These are phyloP conservation scores for Lentinula aciculospora DNA, from an alignment of 768 basidiomycete species.

Conservation along the genomic window DNA sequence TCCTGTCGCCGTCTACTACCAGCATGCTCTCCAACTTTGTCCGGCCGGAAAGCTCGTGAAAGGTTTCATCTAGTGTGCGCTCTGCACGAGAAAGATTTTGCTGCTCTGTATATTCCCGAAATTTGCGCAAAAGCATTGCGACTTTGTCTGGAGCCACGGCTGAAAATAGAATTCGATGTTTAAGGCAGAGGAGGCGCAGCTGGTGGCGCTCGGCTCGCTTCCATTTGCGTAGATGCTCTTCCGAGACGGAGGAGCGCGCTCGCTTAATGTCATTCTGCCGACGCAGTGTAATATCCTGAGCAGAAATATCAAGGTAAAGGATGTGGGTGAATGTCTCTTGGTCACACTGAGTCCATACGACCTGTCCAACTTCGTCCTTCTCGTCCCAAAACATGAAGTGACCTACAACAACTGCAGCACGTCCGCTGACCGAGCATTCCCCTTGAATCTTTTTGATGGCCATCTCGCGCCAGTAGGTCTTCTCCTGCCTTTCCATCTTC, in stretches of 20 bases:
- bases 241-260: conserved; percentile 11
- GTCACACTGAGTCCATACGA: conserved; percentile 15
- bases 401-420: conserved; percentile 16
- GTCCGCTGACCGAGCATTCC: conserved; percentile 11
- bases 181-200: conserved; percentile 16
- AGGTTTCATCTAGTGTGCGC: conserved; percentile 11
- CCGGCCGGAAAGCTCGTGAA: conserved; percentile 3
- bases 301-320: conserved; percentile 15
- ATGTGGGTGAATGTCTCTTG: conserved; percentile 15
- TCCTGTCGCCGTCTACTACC: conserved; percentile 19
- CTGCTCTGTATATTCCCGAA: conserved; percentile 9
- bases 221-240: conserved; percentile 16
- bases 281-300: conserved; percentile 11
- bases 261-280: conserved; percentile 12
- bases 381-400: conserved; percentile 18
- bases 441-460: conserved; percentile 14
- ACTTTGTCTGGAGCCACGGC: conserved; percentile 10
- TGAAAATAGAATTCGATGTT: conserved; percentile 15
- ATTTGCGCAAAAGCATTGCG: conserved; percentile 11
- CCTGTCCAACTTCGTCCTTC: conserved; percentile 10
- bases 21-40: conserved; percentile 8
- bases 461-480: conserved; percentile 11
- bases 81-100: conserved; percentile 14
- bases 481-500: conserved; percentile 12
- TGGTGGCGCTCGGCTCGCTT: conserved; percentile 13